Base-by-base conservation (phyloP, 1,284 basidiomycete genomes). In the Meira nashicola region DNA sequence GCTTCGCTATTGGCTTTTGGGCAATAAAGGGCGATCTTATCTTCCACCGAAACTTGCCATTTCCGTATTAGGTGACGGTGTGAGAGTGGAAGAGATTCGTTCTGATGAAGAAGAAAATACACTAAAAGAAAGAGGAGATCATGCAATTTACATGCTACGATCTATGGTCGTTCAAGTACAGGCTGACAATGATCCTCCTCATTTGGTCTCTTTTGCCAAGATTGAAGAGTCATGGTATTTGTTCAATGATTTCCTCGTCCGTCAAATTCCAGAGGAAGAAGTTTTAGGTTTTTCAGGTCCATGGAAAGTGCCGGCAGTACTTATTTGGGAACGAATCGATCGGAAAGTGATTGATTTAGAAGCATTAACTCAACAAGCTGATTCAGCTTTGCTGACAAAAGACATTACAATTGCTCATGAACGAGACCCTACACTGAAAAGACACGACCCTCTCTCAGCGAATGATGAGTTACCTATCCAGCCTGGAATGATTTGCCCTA, bases 201-300 rank as follows among this genome's bases (percentile, higher is more conserved):
- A 98, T 79, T 83, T 97, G 19, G 88, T 94, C n/a, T 88, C 92
- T 0, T 84, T 95, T 55, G 84, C 92, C 43, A 90, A 88, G 86
- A 88, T 90, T 9, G 2, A 23, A 33, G 46, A 33, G 5, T 9
- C 47, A 15, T 98, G 94, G 94, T 87, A 89, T 74, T 80, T 98
- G 59, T 98, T 98, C 84, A 98, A 99, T 76, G 94, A 98, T 77
- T 98, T 99, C 76, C 83, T 89, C 1, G 95, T 98, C 5, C 84
- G 84, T 48, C 89, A 89, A 56, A 85, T 97, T 25, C 81, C 86
- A 0, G 89, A 93, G 77, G 83, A 85, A 28, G 93, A 97, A 66
- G 94, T 90, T 0, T 80, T 97, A 56, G 86, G 87, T 68, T 93
- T 96, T 75, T 84, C 88, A 4, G 87, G 84, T n/a, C 17, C 82